Percentiles rank a stretch among this genome's conserved stretches.
phyloP scores from a whole-genome alignment of 768 basidiomycete genomes.

The Daedaleopsis nitida region DNA sequence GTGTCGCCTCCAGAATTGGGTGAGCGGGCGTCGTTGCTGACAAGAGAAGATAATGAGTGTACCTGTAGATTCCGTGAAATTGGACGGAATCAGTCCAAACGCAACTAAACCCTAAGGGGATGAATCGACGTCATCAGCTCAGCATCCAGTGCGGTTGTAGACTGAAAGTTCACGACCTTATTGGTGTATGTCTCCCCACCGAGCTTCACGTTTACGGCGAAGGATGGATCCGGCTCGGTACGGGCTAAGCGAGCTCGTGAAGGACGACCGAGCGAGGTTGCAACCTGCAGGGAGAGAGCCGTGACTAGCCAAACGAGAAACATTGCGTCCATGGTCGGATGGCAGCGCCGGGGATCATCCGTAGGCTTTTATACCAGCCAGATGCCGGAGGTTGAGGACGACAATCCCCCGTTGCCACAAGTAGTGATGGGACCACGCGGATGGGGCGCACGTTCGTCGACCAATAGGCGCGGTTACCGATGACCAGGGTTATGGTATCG shows the following conservation, averaged over 20 bases:
- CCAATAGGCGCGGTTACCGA: not conserved
- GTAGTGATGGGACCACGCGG: slow-evolving; percentile 10
- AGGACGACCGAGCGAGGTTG: not conserved
- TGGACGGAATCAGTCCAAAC: slow-evolving; percentile 62
- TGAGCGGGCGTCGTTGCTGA: not conserved
- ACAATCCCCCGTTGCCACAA: not conserved
- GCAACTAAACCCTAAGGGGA: slow-evolving; percentile 51
- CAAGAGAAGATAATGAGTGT: not conserved
- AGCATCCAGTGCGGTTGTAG: not conserved
- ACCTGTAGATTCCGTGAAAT: slow-evolving; percentile 54
- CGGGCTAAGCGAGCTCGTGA: not conserved
- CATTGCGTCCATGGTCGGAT: not conserved
- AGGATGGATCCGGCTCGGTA: slow-evolving; percentile 25
- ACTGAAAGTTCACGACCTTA: slow-evolving; percentile 34
- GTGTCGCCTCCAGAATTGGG: slow-evolving; percentile 43
- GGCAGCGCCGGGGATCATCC: not conserved
- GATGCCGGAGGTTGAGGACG: not conserved
- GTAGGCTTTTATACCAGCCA: slow-evolving; percentile 1
- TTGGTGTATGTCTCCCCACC: slow-evolving; percentile 46
- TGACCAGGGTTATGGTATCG: not conserved
- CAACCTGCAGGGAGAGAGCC: not conserved
- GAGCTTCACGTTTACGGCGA: slow-evolving; percentile 35
- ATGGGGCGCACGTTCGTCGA: not conserved
- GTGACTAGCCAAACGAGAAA: not conserved
- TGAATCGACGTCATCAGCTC: not conserved